Evolutionary conservation across 2,329 filamentous ascomycete species (phyloP).

Genomic region (Ascochyta pisi): DNA sequence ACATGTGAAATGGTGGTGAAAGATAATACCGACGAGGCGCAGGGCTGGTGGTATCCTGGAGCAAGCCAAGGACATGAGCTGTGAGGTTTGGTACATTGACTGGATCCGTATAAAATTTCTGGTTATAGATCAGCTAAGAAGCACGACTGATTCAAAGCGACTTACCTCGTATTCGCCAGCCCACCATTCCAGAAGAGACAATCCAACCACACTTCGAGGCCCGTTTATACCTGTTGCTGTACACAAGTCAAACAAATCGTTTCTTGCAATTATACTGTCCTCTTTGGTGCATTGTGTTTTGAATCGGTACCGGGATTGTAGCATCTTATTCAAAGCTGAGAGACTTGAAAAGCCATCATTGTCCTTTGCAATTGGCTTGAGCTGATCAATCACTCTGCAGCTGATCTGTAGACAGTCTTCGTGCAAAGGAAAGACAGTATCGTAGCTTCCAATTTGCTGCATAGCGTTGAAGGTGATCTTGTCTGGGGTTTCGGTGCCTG

Average conservation of each 20-base stretch:
- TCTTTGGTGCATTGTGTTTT: background rate
- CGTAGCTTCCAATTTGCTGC: conserved; percentile 12
- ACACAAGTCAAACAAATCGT: conserved; percentile 31
- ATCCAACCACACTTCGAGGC: conserved; percentile 27
- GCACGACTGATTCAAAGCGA: background rate
- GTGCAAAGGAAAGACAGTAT: conserved; percentile 35
- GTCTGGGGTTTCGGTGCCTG: conserved; percentile 10
- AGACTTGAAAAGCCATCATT: conserved; percentile 7
- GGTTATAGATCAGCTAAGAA: background rate
- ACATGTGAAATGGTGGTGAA: background rate
- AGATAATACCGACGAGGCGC: background rate
- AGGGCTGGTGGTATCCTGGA: conserved; percentile 16
- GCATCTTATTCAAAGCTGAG: conserved; percentile 17
- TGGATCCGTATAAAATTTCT: conserved; percentile 38
- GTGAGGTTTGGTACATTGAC: conserved; percentile 17
- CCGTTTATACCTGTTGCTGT: conserved; percentile 17
- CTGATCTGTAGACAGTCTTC: conserved; percentile 31
- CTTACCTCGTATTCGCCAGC: conserved; percentile 32
- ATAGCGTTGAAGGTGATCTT: conserved; percentile 25
- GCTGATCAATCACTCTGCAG: conserved; percentile 24
- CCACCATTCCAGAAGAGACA: conserved; percentile 36
- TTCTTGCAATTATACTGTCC: conserved; percentile 1
- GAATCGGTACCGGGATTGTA: conserved; percentile 19
- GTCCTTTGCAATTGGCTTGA: background rate
- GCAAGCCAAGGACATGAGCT: conserved; percentile 17